Conservation (phyloP, 73 alveolate species). For the Symbiodinium pilosum region DNA sequence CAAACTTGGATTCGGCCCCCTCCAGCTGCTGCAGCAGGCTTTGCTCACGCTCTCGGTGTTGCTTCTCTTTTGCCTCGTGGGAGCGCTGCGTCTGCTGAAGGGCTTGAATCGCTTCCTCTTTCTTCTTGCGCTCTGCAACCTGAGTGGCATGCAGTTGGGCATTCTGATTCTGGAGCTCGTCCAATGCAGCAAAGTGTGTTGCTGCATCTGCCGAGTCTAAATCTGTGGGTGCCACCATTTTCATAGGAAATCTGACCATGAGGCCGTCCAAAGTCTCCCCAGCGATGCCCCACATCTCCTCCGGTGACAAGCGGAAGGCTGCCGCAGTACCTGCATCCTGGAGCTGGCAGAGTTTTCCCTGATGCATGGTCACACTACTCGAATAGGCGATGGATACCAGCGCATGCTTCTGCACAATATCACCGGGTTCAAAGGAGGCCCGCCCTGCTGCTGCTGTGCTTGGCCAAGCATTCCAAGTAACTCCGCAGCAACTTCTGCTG, state of each 20-base stretch:
- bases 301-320: background rate
- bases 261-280: conserved; percentile 1
- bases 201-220: background rate
- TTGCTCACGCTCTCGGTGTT: conserved; percentile 11
- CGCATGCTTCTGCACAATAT: no score
- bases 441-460: no score
- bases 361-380: no score
- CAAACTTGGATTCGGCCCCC: background rate
- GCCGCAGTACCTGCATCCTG: background rate
- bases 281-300: conserved; percentile 14
- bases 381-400: no score
- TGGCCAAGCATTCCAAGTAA: no score
- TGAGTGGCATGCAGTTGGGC: background rate
- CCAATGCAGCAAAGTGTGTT: background rate
- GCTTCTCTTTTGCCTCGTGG: conserved; percentile 3
- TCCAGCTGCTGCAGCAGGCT: background rate
- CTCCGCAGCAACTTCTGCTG: no score
- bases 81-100: background rate
- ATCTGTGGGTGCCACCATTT: background rate
- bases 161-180: background rate
- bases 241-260: background rate
- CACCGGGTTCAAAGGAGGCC: no score
- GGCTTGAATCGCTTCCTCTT: background rate
- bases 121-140: background rate
- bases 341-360: no score